phyloP scores from a whole-genome alignment of 192 early-diverging fungal genomes.

The Glomus cerebriforme region DNA sequence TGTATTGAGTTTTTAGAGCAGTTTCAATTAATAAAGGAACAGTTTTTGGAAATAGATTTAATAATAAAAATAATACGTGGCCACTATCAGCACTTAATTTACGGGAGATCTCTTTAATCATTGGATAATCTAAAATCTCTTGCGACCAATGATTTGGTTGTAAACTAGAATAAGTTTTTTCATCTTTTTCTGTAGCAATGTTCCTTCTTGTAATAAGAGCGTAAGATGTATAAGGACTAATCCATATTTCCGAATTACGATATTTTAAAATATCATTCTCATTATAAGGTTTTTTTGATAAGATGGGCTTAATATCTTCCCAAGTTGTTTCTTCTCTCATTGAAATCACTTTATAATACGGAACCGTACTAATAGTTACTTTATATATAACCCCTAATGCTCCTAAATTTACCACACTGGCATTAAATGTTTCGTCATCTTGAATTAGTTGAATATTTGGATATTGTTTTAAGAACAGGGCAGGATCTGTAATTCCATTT shows the following conservation, averaged over 20 bases:
- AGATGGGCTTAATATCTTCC: background rate
- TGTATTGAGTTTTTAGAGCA: conserved; percentile 10
- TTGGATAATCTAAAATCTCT: conserved; percentile 6
- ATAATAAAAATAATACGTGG: background rate
- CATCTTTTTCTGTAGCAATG: background rate
- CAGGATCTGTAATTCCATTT: conserved; percentile 16
- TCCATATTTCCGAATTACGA: conserved; percentile 3
- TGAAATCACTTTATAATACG: background rate
- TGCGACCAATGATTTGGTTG: background rate
- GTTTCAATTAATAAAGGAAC: conserved; percentile 13
- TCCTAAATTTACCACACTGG: background rate
- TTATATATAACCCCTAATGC: background rate
- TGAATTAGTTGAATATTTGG: background rate
- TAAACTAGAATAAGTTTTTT: background rate
- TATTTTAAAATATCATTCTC: background rate
- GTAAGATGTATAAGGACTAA: conserved; percentile 16
- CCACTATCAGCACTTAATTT: background rate
- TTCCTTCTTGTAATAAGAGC: background rate
- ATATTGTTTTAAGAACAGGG: background rate
- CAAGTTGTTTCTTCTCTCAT: conserved; percentile 15
- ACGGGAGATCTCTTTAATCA: background rate
- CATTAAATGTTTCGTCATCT: conserved; percentile 8
- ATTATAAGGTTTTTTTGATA: conserved; percentile 9
- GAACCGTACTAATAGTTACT: background rate
- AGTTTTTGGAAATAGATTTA: background rate